These are phyloP conservation scores for Hypoxylon fragiforme DNA, from an alignment of 495 filamentous ascomycete genomes.

Conservation along the genomic window DNA sequence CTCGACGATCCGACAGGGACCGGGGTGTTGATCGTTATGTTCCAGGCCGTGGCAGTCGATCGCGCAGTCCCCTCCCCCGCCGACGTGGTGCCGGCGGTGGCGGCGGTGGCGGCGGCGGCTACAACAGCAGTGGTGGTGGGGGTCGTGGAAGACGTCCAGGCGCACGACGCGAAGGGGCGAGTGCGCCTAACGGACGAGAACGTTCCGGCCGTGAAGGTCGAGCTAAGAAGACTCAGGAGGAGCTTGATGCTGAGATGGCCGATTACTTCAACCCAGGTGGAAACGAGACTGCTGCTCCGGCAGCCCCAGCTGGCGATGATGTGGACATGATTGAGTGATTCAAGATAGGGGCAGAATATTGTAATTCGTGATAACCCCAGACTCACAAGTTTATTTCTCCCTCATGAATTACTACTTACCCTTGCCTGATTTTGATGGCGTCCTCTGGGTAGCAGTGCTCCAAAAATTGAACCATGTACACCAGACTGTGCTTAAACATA, in stretches of 20 bases:
- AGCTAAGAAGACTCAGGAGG: constrained; percentile 86
- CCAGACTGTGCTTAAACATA: too few relatives aligned
- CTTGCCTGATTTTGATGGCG: too few relatives aligned
- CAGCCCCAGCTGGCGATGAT: constrained; percentile 35
- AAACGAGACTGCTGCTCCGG: constrained; percentile 33
- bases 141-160: constrained; percentile 52
- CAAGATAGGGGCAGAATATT: too few relatives aligned
- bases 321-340: constrained; percentile 48
- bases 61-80: constrained; percentile 51
- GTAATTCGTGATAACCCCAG: too few relatives aligned
- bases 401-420: too few relatives aligned
- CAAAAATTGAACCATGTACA: too few relatives aligned
- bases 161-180: constrained; percentile 45
- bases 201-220: constrained; percentile 55
- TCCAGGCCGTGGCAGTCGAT: constrained; percentile 60
- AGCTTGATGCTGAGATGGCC: constrained; percentile 94
- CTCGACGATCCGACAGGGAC: constrained; percentile 64
- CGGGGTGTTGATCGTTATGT: constrained; percentile 84
- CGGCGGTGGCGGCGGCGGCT: constrained; percentile 21
- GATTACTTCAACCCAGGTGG: constrained; percentile 75
- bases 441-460: too few relatives aligned
- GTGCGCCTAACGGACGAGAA: constrained; percentile 43
- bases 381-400: too few relatives aligned
- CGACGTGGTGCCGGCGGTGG: constrained; percentile 39
- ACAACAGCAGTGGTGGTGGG: not conserved